Evolutionary conservation across 768 basidiomycete species (phyloP).

Genomic region (Sporobolomyces roseus): DNA sequence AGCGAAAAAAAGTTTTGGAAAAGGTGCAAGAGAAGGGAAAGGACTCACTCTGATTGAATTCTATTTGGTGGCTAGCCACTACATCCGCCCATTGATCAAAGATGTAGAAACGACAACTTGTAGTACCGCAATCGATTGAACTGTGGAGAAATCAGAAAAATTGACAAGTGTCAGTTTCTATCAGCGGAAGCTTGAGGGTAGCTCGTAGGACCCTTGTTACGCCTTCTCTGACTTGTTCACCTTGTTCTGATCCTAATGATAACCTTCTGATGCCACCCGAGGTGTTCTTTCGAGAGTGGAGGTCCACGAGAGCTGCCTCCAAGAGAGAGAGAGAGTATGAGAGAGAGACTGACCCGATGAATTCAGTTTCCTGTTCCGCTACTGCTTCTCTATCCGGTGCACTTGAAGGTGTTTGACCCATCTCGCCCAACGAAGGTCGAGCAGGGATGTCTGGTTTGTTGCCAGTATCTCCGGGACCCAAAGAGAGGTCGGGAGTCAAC

Average conservation of each 20-base stretch:
- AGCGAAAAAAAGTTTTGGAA: not conserved
- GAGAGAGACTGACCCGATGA: slow-evolving; percentile 24
- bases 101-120: slow-evolving; percentile 45
- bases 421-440: slow-evolving; percentile 12
- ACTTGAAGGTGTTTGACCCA: slow-evolving; percentile 26
- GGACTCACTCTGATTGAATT: slow-evolving; percentile 70
- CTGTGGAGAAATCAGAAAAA: slow-evolving; percentile 7
- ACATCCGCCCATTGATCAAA: slow-evolving; percentile 44
- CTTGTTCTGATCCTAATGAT: too few species aligned
- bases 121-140: slow-evolving; percentile 44
- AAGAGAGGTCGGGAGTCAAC: not conserved
- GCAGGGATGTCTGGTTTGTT: not conserved
- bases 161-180: not conserved
- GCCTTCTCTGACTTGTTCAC: too few species aligned
- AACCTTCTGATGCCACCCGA: too few species aligned
- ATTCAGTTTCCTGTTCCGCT: slow-evolving; percentile 31
- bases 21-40: slow-evolving; percentile 33
- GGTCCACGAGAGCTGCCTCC: too few species aligned
- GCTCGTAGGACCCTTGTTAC: too few species aligned
- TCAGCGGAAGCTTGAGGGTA: too few species aligned
- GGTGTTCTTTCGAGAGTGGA: too few species aligned
- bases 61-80: slow-evolving; percentile 79
- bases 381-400: slow-evolving; percentile 22
- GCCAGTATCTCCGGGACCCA: slow-evolving; percentile 2
- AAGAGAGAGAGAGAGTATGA: not conserved